Conservation (phyloP, 306 rosid genomes). For the Canavalia gladiata region DNA sequence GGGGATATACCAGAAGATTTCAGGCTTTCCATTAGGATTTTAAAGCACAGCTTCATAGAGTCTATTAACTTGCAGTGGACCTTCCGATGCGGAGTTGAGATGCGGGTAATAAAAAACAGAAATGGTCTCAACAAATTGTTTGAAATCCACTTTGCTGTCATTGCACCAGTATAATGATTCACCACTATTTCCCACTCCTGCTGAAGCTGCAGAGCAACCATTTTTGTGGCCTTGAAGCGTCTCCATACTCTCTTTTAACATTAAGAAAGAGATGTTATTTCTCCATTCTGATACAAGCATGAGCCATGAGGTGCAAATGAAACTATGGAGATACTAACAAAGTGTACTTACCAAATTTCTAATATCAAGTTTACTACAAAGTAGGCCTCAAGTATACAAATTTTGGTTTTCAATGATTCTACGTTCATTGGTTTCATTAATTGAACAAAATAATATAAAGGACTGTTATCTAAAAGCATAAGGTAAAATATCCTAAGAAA, state of each 20-base stretch:
- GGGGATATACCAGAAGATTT: slow-evolving; percentile 71
- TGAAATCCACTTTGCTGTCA: slow-evolving; percentile 68
- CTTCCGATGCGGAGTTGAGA: slow-evolving; percentile 58
- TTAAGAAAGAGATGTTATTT: slow-evolving; percentile 40
- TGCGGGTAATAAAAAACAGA: slow-evolving; percentile 72
- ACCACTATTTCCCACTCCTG: slow-evolving; percentile 80
- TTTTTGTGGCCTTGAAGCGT: slow-evolving; percentile 67
- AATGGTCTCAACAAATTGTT: slow-evolving; percentile 78
- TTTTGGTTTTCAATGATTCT: neutral
- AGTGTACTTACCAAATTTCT: slow-evolving; percentile 15
- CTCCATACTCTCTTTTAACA: slow-evolving; percentile 86
- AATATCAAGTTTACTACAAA: slow-evolving; percentile 13
- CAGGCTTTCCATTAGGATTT: slow-evolving; percentile 79
- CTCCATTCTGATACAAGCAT: slow-evolving; percentile 23
- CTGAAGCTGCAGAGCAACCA: slow-evolving; percentile 69
- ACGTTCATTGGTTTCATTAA: neutral
- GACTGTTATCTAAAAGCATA: slow-evolving; percentile 2
- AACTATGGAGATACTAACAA: slow-evolving; percentile 17
- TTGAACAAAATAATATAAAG: slow-evolving; percentile 8
- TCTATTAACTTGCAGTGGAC: slow-evolving; percentile 52
- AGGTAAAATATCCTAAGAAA: slow-evolving; percentile 21
- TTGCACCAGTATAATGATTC: slow-evolving; percentile 55
- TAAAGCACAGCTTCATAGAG: slow-evolving; percentile 72
- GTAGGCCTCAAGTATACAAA: slow-evolving; percentile 10
- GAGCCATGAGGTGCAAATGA: slow-evolving; percentile 30